Evolutionary conservation across 2,329 filamentous ascomycete genomes (phyloP).

Genomic region (Cladosporium phlei): DNA sequence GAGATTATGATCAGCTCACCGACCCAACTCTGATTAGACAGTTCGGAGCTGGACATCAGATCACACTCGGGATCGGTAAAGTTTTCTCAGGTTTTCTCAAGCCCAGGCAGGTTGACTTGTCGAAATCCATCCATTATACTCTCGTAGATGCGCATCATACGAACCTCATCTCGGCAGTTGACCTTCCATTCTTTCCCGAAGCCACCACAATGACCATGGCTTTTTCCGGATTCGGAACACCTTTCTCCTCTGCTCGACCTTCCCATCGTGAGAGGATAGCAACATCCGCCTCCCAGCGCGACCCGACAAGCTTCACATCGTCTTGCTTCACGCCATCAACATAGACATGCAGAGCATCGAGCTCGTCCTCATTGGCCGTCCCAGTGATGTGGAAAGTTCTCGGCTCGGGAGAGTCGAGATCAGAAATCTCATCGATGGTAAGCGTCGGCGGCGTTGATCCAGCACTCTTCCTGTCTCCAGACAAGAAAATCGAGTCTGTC

Average conservation of each 20-base stretch:
- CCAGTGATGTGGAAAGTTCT: neutral
- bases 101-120: too few relatives aligned
- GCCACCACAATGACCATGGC: neutral
- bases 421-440: neutral
- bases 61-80: too few relatives aligned
- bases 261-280: neutral
- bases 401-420: too few relatives aligned
- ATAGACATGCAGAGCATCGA: neutral
- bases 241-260: neutral
- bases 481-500: constrained; percentile 14
- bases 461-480: neutral
- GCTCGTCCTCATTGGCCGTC: neutral
- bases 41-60: too few relatives aligned
- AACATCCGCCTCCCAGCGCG: neutral
- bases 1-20: too few relatives aligned
- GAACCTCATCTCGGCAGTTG: neutral
- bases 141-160: too few relatives aligned
- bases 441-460: neutral
- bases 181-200: neutral
- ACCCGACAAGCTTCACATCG: neutral
- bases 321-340: neutral
- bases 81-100: too few relatives aligned
- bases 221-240: neutral
- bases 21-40: too few relatives aligned
- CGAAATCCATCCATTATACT: too few relatives aligned